Evolutionary conservation across 148 eudicot species (phyloP).

Genomic region (Camellia lanceoleosa): DNA sequence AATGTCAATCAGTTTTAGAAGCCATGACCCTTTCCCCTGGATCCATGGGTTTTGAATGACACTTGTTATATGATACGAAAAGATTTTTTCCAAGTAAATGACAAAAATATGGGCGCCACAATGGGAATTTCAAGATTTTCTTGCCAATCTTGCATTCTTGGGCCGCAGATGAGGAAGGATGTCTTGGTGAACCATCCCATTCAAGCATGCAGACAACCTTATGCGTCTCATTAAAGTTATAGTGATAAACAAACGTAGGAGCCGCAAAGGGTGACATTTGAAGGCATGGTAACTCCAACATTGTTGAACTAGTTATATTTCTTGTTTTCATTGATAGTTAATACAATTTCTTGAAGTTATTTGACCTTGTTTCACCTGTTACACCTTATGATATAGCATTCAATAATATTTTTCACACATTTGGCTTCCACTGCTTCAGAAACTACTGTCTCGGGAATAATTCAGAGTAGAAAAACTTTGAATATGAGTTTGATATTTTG

Average conservation of each 20-base stretch:
- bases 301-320: neutral
- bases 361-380: neutral
- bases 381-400: neutral
- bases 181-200: neutral
- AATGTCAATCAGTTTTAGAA: constrained; percentile 62
- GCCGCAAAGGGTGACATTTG: neutral
- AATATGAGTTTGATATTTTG: neutral
- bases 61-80: neutral
- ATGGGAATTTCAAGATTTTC: neutral
- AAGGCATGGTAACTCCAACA: constrained; percentile 10
- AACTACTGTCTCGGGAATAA: neutral
- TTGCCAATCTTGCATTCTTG: neutral
- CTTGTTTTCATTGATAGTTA: neutral
- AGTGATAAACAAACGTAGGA: constrained; percentile 8
- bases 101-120: neutral
- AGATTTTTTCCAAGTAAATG: neutral
- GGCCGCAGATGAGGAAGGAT: neutral
- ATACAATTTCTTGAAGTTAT: neutral
- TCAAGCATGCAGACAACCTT: neutral
- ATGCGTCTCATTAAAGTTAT: neutral
- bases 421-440: neutral
- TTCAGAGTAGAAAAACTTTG: neutral
- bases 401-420: neutral
- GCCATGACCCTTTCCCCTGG: constrained; percentile 40
- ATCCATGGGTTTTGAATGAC: constrained; percentile 24